These are phyloP conservation scores for Tolypocladium album DNA, from an alignment of 2,329 filamentous ascomycete species.

Conservation along the genomic window DNA sequence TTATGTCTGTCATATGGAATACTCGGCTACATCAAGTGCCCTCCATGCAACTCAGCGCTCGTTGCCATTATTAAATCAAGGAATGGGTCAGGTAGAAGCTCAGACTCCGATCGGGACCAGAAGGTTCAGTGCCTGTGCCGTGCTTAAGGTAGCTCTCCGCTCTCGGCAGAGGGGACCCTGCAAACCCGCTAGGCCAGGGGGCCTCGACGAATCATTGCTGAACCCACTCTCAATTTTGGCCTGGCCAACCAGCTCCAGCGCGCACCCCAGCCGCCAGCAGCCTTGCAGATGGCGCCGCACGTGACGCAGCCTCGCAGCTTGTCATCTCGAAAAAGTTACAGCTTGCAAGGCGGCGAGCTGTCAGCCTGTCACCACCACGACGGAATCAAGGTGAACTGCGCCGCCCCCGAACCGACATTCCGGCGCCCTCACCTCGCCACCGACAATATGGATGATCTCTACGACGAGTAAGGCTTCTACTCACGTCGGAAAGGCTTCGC, in stretches of 20 bases:
- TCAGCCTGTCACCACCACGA: not conserved
- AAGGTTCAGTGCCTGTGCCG: not conserved
- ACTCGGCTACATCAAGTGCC: no score
- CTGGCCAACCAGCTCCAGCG: not conserved
- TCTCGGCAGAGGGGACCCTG: not conserved
- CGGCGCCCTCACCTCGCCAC: slow-evolving; percentile 6
- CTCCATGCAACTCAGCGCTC: no score
- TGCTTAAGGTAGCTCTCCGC: not conserved
- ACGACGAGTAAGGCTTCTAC: slow-evolving; percentile 64
- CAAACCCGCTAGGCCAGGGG: not conserved
- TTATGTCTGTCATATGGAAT: no score
- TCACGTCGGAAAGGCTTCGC: not conserved
- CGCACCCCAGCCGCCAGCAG: not conserved
- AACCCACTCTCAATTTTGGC: not conserved
- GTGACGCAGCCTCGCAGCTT: not conserved
- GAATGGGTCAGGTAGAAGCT: no score
- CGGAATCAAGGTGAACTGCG: slow-evolving; percentile 7
- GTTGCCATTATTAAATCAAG: no score
- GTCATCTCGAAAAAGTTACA: slow-evolving; percentile 9
- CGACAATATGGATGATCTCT: slow-evolving; percentile 77
- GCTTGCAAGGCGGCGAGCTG: no score
- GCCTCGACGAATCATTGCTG: not conserved
- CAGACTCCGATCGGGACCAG: no score
- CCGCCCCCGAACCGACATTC: slow-evolving; percentile 10
- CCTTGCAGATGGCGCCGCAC: not conserved